Evolutionary conservation across 2,329 filamentous ascomycete species (phyloP).

Genomic region (Beauveria pseudobassiana): DNA sequence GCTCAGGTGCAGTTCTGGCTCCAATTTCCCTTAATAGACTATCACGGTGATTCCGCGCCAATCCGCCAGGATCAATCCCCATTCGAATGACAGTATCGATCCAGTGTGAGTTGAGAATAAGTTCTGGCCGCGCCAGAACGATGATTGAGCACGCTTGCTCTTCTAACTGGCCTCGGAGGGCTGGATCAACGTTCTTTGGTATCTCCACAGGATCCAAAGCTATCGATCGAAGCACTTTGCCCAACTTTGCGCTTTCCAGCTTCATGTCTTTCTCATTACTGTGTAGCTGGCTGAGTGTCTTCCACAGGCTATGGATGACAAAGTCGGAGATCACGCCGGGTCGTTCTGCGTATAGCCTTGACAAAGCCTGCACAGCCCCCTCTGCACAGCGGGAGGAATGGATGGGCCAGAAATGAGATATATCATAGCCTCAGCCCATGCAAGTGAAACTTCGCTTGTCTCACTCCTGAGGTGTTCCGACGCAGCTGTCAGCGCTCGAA

Average conservation of each 20-base stretch:
- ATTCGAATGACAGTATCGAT: conserved; percentile 79
- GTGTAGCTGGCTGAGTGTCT: conserved; percentile 63
- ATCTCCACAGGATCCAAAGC: conserved; percentile 51
- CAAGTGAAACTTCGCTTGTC: conserved; percentile 42
- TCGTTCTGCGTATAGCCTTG: conserved; percentile 54
- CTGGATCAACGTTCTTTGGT: conserved; percentile 31
- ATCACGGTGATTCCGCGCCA: conserved; percentile 59
- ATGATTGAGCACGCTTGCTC: conserved; percentile 69
- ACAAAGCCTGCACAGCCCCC: conserved; percentile 54
- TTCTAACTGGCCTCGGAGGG: conserved; percentile 48
- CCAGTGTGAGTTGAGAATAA: conserved; percentile 77
- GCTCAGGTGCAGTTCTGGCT: conserved; percentile 36
- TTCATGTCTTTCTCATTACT: conserved; percentile 72
- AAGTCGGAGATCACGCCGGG: conserved; percentile 52
- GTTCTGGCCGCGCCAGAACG: conserved; percentile 67
- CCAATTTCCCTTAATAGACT: conserved; percentile 62
- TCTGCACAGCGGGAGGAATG: conserved; percentile 55
- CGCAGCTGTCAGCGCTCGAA: conserved; percentile 59
- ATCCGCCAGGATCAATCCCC: conserved; percentile 71
- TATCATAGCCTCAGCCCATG: conserved; percentile 83
- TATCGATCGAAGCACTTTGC: conserved; percentile 53
- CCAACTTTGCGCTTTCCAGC: conserved; percentile 55
- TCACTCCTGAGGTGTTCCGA: conserved; percentile 46
- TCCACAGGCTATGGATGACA: conserved; percentile 69
- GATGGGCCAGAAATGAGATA: conserved; percentile 61